Evolutionary conservation across 352 stramenopile genomes (phyloP), one percentile per base, ranked within the genome.

Genomic region (Phytophthora fragariaefolia): DNA sequence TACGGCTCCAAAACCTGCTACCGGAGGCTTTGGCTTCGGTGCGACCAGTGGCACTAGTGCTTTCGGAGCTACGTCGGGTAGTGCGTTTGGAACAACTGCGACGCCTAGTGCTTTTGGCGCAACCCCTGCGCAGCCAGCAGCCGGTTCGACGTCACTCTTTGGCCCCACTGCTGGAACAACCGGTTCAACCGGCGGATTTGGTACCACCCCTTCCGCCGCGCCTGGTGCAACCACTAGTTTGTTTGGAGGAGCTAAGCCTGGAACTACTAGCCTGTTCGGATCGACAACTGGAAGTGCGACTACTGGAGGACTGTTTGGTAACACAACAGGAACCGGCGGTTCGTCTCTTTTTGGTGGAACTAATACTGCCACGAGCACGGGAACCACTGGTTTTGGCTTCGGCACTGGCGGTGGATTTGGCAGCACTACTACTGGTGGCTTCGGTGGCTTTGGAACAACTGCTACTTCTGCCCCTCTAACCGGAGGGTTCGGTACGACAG

Each of bases 1-100:
- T 3, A 58, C 66, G 4, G 59, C 59, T 12, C 43, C 78, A 2
- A 83, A 83, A 47, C 65, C 76, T 40, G 63, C 73, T 12, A 66
- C 69, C 4, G 66, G 71, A 56, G 76, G 71, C 13, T 85, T 85
- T 40, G 74, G 70, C 42, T 90, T 89, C 57, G 79, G 79, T 28
- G 60, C 71, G 3, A 74, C 61, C 26, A 62, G 50, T 6, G 63
- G 67, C 23, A 71, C 58, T 18, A 61, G 63, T 23, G 58, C 64
- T 13, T 87, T 87, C 58, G 79, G 79, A 45, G 72, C 50, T 28
- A 71, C 63, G 1, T 65, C 64, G 15, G 76, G 75, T 34, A 38
- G 63, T 72, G 68, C 65, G 1, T 82, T 84, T 53, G 77, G 72
- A 38, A 65, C 65, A 28, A 60, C 74, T 27, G 36, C 71, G 40